These are phyloP conservation scores for Scenedesmus sp. DNA, from an alignment of 163 green algal species.

Conservation along the genomic window DNA sequence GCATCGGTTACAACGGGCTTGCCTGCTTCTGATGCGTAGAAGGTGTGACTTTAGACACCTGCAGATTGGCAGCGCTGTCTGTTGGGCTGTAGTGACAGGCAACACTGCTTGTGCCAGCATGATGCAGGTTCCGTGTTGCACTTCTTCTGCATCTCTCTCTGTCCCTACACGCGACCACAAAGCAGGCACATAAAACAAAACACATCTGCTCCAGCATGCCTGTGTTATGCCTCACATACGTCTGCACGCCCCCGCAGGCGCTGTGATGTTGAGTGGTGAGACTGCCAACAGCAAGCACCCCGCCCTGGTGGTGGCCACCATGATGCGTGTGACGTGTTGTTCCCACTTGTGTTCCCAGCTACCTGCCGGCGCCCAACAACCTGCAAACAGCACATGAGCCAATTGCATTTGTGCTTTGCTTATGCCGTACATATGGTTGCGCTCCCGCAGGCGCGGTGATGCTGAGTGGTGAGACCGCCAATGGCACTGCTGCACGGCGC, in stretches of 20 bases:
- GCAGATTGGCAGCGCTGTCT: background rate
- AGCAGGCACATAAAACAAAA: background rate
- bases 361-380: too few relatives aligned
- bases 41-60: background rate
- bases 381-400: too few relatives aligned
- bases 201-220: too few relatives aligned
- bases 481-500: constrained; percentile 49
- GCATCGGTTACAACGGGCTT: too few relatives aligned
- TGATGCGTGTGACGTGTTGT: too few relatives aligned
- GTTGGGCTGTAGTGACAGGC: background rate
- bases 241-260: background rate
- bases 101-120: background rate
- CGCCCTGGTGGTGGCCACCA: too few relatives aligned
- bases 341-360: too few relatives aligned
- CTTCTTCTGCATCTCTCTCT: too few relatives aligned
- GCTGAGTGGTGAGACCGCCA: constrained; percentile 75
- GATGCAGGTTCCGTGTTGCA: background rate
- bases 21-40: background rate
- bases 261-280: constrained; percentile 64
- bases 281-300: constrained; percentile 70
- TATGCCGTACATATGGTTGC: background rate
- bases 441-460: constrained; percentile 31
- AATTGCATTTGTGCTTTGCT: background rate
- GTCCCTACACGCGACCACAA: background rate
- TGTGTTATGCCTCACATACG: too few relatives aligned